Percentiles rank a stretch among this genome's conserved stretches.
These are phyloP conservation scores for Styphnolobium japonicum DNA, from an alignment of 306 rosid genomes.

Conservation along the genomic window DNA sequence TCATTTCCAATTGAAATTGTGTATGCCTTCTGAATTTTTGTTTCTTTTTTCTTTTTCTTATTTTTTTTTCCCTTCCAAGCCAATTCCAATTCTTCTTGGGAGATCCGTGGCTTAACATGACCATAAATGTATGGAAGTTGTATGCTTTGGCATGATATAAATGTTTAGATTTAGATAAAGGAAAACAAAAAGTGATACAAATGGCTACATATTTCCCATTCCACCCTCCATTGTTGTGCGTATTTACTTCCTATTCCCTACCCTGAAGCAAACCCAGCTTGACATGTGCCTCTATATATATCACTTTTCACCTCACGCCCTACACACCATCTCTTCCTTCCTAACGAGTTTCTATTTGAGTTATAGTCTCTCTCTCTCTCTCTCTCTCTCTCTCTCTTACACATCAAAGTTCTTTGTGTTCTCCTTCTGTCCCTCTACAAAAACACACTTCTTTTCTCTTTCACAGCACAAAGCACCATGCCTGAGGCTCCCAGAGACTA, in stretches of 20 bases:
- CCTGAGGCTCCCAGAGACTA: slow-evolving; percentile 83
- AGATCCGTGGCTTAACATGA: background rate
- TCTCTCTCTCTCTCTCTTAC: slow-evolving; percentile 16
- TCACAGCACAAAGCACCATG: slow-evolving; percentile 44
- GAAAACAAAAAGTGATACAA: slow-evolving; percentile 10
- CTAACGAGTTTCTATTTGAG: slow-evolving; percentile 7
- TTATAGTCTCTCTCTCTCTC: background rate
- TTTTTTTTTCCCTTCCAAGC: background rate
- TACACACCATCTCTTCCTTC: slow-evolving; percentile 37
- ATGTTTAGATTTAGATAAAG: slow-evolving; percentile 1
- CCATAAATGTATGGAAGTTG: slow-evolving; percentile 46
- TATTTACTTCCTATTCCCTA: slow-evolving; percentile 30
- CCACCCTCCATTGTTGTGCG: background rate
- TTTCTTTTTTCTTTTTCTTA: background rate
- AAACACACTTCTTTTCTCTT: background rate
- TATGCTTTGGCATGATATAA: slow-evolving; percentile 27
- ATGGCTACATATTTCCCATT: slow-evolving; percentile 22
- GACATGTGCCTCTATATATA: slow-evolving; percentile 68
- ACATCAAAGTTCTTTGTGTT: slow-evolving; percentile 11
- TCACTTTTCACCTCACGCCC: slow-evolving; percentile 58
- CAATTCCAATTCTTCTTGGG: background rate
- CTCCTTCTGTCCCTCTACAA: slow-evolving; percentile 10
- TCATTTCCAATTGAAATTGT: slow-evolving; percentile 30
- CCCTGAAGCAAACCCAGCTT: slow-evolving; percentile 37
- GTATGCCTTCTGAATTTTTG: background rate